These are phyloP conservation scores for Diplodia mutila DNA, from an alignment of 2,329 filamentous ascomycete species.

Conservation along the genomic window DNA sequence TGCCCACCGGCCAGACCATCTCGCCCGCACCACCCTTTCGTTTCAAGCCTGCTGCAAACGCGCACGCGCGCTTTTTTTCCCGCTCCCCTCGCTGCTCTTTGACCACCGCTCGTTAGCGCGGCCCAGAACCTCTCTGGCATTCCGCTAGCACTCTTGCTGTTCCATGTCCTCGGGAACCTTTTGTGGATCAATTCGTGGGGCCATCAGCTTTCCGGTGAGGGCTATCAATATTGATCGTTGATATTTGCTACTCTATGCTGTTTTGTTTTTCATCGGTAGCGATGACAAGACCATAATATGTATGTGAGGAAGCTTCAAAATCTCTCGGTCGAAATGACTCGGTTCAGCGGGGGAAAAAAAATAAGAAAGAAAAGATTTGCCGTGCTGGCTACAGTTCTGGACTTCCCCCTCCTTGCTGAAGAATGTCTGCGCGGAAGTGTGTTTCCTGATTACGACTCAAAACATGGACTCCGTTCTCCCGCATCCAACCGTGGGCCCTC, in stretches of 20 bases:
- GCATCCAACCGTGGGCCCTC: no score
- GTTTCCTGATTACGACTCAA: no score
- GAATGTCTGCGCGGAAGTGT: no score
- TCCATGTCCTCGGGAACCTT: no score
- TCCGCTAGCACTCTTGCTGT: not conserved
- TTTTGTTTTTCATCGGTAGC: not conserved
- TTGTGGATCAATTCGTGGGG: not conserved
- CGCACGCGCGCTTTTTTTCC: not conserved
- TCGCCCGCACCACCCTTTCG: not conserved
- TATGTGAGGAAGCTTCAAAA: not conserved
- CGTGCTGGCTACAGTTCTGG: not conserved
- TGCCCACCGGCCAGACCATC: not conserved
- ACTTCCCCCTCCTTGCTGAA: not conserved
- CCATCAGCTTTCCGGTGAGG: not conserved
- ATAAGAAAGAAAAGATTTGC: not conserved
- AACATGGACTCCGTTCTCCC: not conserved
- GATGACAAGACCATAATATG: not conserved
- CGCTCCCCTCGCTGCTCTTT: not conserved
- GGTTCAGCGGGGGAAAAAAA: no score
- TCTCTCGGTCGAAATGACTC: constrained; percentile 5
- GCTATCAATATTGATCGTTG: not conserved
- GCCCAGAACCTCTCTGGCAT: not conserved
- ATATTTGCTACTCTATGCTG: not conserved
- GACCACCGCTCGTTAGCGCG: not conserved
- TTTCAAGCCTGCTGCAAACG: constrained; percentile 16